Evolutionary conservation across 2,329 filamentous ascomycete species (phyloP).

Genomic region (Ophiocordyceps australis): DNA sequence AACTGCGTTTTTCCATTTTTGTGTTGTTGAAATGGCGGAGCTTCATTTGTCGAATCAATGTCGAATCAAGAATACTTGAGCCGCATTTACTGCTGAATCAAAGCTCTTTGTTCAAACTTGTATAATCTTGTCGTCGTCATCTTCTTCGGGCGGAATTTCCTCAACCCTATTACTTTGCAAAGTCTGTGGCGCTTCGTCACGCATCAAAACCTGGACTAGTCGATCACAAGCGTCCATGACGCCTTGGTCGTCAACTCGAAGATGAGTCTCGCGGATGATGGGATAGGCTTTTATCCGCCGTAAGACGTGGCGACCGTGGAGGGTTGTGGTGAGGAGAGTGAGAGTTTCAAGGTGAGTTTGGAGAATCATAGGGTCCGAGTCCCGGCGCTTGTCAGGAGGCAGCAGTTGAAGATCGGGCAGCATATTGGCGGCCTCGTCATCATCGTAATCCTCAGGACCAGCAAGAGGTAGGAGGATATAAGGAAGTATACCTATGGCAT

Average conservation of each 20-base stretch:
- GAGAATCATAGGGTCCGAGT: conserved; percentile 58
- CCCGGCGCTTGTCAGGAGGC: conserved; percentile 75
- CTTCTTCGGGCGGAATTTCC: conserved; percentile 24
- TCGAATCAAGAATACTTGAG: no score
- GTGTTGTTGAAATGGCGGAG: no score
- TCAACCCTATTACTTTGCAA: conserved; percentile 25
- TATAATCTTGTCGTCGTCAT: conserved; percentile 34
- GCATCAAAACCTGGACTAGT: conserved; percentile 74
- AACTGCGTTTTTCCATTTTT: no score
- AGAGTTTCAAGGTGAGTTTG: conserved; percentile 82
- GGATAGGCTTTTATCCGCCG: conserved; percentile 71
- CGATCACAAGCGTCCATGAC: conserved; percentile 77
- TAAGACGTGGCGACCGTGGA: conserved; percentile 56
- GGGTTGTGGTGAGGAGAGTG: conserved; percentile 63
- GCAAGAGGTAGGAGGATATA: conserved; percentile 81
- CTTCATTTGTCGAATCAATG: no score
- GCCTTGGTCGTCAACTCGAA: conserved; percentile 57
- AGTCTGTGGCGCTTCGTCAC: conserved; percentile 40
- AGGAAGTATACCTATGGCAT: conserved; percentile 64
- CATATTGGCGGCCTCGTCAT: conserved; percentile 77
- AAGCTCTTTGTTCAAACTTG: no score
- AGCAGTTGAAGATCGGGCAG: conserved; percentile 78
- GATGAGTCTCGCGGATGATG: conserved; percentile 71
- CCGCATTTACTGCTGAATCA: no score
- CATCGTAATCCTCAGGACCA: conserved; percentile 72